Percentiles rank a stretch among this genome's conserved stretches.
These are phyloP conservation scores for Aegilops tauschii DNA, from an alignment of 176 grass and related monocot species.

Conservation along the genomic window DNA sequence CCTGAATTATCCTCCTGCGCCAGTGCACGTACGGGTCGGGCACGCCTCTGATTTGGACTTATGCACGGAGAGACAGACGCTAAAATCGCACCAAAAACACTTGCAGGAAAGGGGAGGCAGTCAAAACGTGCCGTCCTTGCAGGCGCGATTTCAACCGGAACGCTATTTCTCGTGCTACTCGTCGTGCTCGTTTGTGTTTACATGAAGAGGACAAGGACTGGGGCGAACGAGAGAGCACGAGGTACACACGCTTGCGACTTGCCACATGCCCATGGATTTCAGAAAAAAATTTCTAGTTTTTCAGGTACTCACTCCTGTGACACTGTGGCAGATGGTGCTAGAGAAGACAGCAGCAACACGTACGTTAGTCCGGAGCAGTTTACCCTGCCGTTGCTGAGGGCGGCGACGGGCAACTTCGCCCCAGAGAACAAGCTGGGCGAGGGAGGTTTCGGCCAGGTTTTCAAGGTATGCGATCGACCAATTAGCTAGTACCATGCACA, in stretches of 20 bases:
- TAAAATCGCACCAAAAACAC: not conserved
- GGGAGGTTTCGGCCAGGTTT: conserved; percentile 18
- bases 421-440: not conserved
- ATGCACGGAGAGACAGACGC: not conserved
- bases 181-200: not conserved
- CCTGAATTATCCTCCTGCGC: too few relatives aligned
- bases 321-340: not conserved
- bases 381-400: conserved; percentile 25
- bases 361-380: conserved; percentile 18
- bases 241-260: not conserved
- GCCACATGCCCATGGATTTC: too few relatives aligned
- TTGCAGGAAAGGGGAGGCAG: not conserved
- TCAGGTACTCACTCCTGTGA: not conserved
- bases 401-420: not conserved
- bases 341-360: not conserved
- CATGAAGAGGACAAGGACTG: not conserved
- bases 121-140: not conserved
- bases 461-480: not conserved
- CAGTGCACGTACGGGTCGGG: too few relatives aligned
- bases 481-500: not conserved
- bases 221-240: not conserved
- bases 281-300: too few relatives aligned
- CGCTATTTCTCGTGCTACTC: not conserved
- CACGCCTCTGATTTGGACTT: not conserved
- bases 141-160: not conserved